These are phyloP conservation scores for Onygenales sp. DNA, from an alignment of 2,329 filamentous ascomycete species.

Conservation along the genomic window DNA sequence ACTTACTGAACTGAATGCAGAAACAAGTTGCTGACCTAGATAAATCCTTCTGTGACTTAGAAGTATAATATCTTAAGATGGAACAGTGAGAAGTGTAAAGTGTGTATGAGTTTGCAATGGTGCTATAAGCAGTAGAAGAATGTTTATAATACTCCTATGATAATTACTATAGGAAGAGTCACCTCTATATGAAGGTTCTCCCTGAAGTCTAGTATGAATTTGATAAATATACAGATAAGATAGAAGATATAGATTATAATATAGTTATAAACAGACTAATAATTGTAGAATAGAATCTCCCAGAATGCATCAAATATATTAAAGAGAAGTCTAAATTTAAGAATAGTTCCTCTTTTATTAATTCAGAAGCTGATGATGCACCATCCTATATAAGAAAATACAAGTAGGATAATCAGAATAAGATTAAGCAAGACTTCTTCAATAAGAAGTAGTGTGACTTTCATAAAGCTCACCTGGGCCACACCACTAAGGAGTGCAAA, in stretches of 20 bases:
- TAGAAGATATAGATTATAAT: background rate
- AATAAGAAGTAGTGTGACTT: too few species aligned
- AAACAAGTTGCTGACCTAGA: too few species aligned
- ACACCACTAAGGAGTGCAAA: background rate
- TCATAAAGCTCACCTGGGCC: background rate
- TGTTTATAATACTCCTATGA: background rate
- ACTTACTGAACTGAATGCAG: too few species aligned
- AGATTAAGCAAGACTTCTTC: too few species aligned
- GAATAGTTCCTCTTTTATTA: too few species aligned
- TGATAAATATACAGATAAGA: background rate
- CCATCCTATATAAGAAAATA: too few species aligned
- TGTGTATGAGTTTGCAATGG: background rate
- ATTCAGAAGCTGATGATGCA: too few species aligned
- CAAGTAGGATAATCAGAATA: too few species aligned
- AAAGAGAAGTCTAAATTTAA: background rate
- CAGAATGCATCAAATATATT: background rate
- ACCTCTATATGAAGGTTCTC: too few species aligned
- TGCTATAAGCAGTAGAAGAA: background rate
- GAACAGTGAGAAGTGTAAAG: background rate
- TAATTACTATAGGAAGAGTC: background rate
- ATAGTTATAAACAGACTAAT: background rate
- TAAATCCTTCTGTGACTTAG: too few species aligned
- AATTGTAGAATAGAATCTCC: background rate
- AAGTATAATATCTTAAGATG: background rate
- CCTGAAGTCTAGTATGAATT: background rate